Base-by-base conservation (phyloP, 768 basidiomycete genomes). In the Saitozyma sp. region DNA sequence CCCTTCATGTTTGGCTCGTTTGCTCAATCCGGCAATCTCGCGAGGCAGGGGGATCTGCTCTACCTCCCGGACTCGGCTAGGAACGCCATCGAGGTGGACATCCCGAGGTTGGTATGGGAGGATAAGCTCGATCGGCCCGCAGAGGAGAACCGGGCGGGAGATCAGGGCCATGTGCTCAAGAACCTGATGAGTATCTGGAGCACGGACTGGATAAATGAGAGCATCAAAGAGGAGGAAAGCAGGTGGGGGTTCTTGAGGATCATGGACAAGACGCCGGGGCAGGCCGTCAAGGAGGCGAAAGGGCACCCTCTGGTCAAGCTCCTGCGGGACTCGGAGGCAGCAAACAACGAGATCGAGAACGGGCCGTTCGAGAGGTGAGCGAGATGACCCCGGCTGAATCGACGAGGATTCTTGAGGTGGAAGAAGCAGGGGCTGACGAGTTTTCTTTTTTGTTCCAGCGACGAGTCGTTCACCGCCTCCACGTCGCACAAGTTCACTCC, bases 151-250 rank as follows among this genome's bases (percentile, higher is more conserved):
- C 77, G 80, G 14, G 82, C 83, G 16, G 83, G 82, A 0, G 76
- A 82, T 8, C 85, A 86, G 51, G 86, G 82, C 37, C 81, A 85
- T 46, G 84, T 85, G 56, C 70, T 91, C 50, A 80, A 81, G 54
- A 88, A 85, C 60, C 81, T 93, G 64, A 86, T 91, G 81, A 92
- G 89, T 77, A 94, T 99, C 59, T 99, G 96, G 95, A 84, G 87
- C 0, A 84, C 88, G 0, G 89, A 91, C 67, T 86, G 88, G 85
- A 87, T 97, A 48, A 82, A 88, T 61, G 82, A 79, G 42, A 92
- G 91, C 6, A 74, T 91, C 17, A 82, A 84, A 50, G 83, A 87
- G n/a, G 60, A 81, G 58, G 78, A 77, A n/a, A 86, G 85, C 0
- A 82, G 88, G 3, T 97, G 92, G 71, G 85, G 90, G 1, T 95